phyloP scores from a whole-genome alignment of 306 rosid genomes.

The Ziziphus jujuba region DNA sequence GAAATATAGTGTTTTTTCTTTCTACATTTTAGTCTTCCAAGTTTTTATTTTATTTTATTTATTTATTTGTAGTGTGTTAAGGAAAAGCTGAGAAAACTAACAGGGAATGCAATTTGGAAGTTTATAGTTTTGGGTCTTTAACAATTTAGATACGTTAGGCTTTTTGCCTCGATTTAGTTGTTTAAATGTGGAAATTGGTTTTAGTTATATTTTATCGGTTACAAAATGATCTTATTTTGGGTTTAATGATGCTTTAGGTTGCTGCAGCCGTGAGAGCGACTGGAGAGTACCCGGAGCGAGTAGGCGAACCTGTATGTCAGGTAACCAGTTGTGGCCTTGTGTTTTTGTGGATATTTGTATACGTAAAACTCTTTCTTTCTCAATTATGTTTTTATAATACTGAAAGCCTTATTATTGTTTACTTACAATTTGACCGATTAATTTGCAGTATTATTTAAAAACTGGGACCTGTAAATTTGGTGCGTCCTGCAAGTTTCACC shows the following conservation, averaged over 20 bases:
- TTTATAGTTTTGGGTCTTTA: no score
- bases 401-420: conserved; percentile 2
- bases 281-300: conserved; percentile 92
- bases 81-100: no score
- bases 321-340: conserved; percentile 27
- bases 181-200: not conserved
- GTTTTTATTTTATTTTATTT: no score
- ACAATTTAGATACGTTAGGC: no score
- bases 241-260: conserved; percentile 47
- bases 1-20: conserved; percentile 6
- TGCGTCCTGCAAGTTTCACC: conserved; percentile 91
- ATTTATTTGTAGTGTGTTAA: no score
- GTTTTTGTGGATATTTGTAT: not conserved
- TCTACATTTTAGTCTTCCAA: no score
- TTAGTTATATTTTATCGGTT: conserved; percentile 3
- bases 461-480: conserved; percentile 92
- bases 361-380: not conserved
- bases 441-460: conserved; percentile 76
- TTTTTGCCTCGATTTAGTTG: not conserved
- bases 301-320: conserved; percentile 85
- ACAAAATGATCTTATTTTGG: conserved; percentile 2
- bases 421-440: conserved; percentile 21
- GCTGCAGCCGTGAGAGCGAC: conserved; percentile 86
- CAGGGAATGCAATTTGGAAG: no score
- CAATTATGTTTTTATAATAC: not conserved